A percentile compares a stretch with the other conserved stretches of the same genome.
Evolutionary conservation across 352 stramenopile genomes (phyloP).

Genomic region (Elongisporangium undulatum): DNA sequence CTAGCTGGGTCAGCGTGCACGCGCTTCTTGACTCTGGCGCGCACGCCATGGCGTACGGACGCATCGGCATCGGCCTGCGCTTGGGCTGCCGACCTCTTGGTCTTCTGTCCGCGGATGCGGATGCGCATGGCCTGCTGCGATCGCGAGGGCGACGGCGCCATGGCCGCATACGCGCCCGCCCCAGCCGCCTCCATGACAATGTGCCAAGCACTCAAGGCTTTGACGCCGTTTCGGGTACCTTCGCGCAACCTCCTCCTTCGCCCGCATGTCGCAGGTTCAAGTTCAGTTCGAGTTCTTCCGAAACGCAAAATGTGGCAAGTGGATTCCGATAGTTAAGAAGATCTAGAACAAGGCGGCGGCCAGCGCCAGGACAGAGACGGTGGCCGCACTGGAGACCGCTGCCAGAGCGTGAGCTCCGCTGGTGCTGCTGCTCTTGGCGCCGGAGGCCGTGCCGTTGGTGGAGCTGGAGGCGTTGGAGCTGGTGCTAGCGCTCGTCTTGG

Average conservation of each 20-base stretch:
- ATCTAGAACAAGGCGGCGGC: neutral
- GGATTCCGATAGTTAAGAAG: neutral
- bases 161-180: conserved; percentile 13
- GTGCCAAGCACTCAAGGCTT: neutral
- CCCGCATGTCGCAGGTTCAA: neutral
- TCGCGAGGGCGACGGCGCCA: conserved; percentile 16
- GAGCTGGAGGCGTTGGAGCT: neutral
- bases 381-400: neutral
- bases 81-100: conserved; percentile 6
- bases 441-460: neutral
- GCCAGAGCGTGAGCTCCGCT: neutral
- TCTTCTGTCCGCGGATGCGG: conserved; percentile 22
- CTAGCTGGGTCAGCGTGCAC: conserved; percentile 21
- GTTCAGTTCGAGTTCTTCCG: neutral
- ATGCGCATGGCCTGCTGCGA: conserved; percentile 33
- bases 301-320: neutral
- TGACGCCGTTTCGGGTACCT: neutral
- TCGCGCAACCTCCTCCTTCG: neutral
- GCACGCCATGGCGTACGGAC: conserved; percentile 5
- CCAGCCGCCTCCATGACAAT: conserved; percentile 2
- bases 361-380: neutral
- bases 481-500: neutral
- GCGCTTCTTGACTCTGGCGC: conserved; percentile 35
- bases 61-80: conserved; percentile 10
- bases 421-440: neutral